A percentile compares a stretch with the other conserved stretches of the same genome.
These are phyloP conservation scores for Epichloe elymi DNA, from an alignment of 2,329 filamentous ascomycete species.

Conservation along the genomic window DNA sequence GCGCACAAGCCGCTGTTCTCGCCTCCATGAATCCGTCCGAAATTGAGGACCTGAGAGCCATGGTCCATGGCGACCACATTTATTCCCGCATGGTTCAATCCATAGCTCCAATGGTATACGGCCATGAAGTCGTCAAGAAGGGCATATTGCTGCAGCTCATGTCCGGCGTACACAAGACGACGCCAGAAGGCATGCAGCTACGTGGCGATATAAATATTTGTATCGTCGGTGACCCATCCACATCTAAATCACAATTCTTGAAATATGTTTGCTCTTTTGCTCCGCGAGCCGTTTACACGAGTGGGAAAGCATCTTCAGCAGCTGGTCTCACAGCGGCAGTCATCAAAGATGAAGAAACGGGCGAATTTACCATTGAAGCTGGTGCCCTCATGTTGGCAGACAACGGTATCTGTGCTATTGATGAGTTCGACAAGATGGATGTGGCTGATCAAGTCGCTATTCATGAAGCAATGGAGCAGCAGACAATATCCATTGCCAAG, in stretches of 20 bases:
- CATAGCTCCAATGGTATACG: constrained; percentile 92
- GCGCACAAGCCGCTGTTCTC: constrained; percentile 77
- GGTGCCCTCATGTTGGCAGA: constrained; percentile 95
- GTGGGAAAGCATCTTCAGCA: constrained; percentile 91
- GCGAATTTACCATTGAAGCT: constrained; percentile 96
- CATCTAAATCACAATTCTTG: constrained; percentile 93
- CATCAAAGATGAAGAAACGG: constrained; percentile 95
- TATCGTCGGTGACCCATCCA: constrained; percentile 92
- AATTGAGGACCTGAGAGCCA: constrained; percentile 78
- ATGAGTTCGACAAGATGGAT: constrained; percentile 99
- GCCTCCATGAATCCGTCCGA: constrained; percentile 75
- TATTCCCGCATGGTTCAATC: constrained; percentile 88
- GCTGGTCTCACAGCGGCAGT: constrained; percentile 95
- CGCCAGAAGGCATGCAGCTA: constrained; percentile 85
- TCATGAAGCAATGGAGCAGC: constrained; percentile 99
- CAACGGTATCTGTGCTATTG: constrained; percentile 94
- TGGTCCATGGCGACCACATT: constrained; percentile 94
- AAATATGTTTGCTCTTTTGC: constrained; percentile 97
- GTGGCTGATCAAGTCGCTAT: constrained; percentile 94
- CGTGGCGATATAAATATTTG: constrained; percentile 98
- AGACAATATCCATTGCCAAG: constrained; percentile 98
- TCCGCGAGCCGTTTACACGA: constrained; percentile 94
- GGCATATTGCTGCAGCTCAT: constrained; percentile 86
- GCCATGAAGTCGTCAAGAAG: constrained; percentile 96
- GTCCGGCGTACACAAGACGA: constrained; percentile 88